Conservation (phyloP, 768 basidiomycete species). For the Phlegmacium glaucopus region DNA sequence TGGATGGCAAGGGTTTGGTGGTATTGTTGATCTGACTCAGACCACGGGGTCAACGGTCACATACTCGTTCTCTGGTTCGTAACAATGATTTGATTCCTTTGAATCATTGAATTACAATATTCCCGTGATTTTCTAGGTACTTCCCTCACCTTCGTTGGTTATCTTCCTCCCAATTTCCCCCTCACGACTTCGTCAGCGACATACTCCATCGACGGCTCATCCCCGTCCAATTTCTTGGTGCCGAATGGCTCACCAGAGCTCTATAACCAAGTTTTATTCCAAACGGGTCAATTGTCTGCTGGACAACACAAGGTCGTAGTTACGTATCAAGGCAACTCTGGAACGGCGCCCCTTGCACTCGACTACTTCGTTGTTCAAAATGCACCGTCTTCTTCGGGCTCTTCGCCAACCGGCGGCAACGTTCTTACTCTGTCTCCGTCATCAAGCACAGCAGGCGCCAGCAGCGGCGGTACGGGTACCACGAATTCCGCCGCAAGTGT, state of each 20-base stretch:
- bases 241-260: conserved; percentile 11
- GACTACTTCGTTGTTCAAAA: conserved; percentile 10
- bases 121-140: conserved; percentile 10
- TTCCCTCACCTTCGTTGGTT: conserved; percentile 13
- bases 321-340: conserved; percentile 14
- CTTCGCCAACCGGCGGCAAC: too few relatives aligned
- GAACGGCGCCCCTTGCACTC: conserved; percentile 19
- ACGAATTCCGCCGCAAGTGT: too few relatives aligned
- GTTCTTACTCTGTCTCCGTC: too few relatives aligned
- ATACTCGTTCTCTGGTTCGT: conserved; percentile 24
- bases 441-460: too few relatives aligned
- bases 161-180: conserved; percentile 17
- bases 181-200: conserved; percentile 11
- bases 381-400: too few relatives aligned
- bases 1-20: conserved; percentile 15
- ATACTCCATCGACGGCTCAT: conserved; percentile 20
- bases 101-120: background rate
- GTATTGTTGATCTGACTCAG: conserved; percentile 15
- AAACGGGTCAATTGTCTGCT: conserved; percentile 13
- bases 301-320: conserved; percentile 22
- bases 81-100: background rate
- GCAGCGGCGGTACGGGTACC: too few relatives aligned
- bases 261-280: conserved; percentile 22
- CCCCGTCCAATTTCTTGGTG: conserved; percentile 2
- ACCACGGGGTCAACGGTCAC: conserved; percentile 15